Conservation (phyloP, 225 moss, liverwort and hornwort genomes). For the Marchantia paleacea region DNA sequence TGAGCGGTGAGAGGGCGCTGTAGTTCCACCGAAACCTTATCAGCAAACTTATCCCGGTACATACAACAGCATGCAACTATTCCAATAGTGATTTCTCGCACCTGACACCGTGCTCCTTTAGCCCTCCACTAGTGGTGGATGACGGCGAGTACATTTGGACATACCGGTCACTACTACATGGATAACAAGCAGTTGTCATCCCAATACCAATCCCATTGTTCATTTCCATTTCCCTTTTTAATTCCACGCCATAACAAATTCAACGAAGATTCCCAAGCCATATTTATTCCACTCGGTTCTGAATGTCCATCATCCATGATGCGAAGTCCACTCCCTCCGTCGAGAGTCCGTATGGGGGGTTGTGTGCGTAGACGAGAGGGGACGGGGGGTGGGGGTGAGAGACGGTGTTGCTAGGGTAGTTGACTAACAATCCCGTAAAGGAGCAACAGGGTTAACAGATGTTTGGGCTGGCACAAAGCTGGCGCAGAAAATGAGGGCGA, state of each 20-base stretch:
- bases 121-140: neutral
- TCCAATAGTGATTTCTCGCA: neutral
- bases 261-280: too few relatives aligned
- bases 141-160: neutral
- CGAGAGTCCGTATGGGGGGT: too few relatives aligned
- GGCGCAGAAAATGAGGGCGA: neutral
- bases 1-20: neutral
- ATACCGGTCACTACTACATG: too few relatives aligned
- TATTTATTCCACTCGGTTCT: too few relatives aligned
- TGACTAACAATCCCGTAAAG: neutral
- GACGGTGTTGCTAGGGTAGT: neutral
- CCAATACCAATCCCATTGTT: too few relatives aligned
- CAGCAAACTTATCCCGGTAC: slow-evolving; percentile 1
- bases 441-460: neutral
- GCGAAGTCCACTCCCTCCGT: too few relatives aligned
- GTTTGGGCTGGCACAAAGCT: slow-evolving; percentile 1
- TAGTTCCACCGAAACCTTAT: slow-evolving; percentile 1
- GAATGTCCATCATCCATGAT: too few relatives aligned
- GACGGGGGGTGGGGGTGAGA: too few relatives aligned
- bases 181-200: too few relatives aligned
- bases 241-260: too few relatives aligned
- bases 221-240: too few relatives aligned
- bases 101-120: neutral
- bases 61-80: neutral
- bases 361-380: too few relatives aligned